phyloP scores from a whole-genome alignment of 768 basidiomycete genomes.

The Inosperma sp. region DNA sequence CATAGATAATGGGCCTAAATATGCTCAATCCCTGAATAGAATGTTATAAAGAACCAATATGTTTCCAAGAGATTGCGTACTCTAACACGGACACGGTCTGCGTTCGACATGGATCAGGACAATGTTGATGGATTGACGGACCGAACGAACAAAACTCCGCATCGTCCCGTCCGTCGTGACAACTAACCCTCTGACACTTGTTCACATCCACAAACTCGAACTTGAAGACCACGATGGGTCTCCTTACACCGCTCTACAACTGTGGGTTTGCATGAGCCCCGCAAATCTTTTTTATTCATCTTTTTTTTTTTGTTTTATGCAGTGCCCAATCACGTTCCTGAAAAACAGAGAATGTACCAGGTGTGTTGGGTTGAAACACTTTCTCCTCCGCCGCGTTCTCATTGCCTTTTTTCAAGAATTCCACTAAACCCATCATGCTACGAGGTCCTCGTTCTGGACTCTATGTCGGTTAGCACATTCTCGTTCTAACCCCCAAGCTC shows the following conservation, averaged over 20 bases:
- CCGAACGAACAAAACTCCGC: slow-evolving; percentile 38
- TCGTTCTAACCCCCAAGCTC: background rate
- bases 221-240: slow-evolving; percentile 34
- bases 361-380: too few species aligned
- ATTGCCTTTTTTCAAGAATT: slow-evolving; percentile 34
- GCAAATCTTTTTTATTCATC: slow-evolving; percentile 5
- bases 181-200: slow-evolving; percentile 21
- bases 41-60: slow-evolving; percentile 12
- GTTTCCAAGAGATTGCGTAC: slow-evolving; percentile 38
- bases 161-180: slow-evolving; percentile 32
- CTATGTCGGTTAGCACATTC: slow-evolving; percentile 51
- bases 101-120: slow-evolving; percentile 43
- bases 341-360: slow-evolving; percentile 65
- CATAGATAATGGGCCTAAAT: slow-evolving; percentile 89
- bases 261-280: slow-evolving; percentile 38
- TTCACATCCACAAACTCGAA: slow-evolving; percentile 21
- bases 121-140: slow-evolving; percentile 39
- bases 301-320: slow-evolving; percentile 8
- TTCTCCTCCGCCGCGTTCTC: too few species aligned
- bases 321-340: slow-evolving; percentile 57
- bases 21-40: slow-evolving; percentile 72
- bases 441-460: slow-evolving; percentile 59
- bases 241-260: slow-evolving; percentile 59
- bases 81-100: slow-evolving; percentile 75
- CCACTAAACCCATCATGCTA: slow-evolving; percentile 51